phyloP scores from a whole-genome alignment of 1,139 yeast species.

The Wickerhamiella pararugosa region DNA sequence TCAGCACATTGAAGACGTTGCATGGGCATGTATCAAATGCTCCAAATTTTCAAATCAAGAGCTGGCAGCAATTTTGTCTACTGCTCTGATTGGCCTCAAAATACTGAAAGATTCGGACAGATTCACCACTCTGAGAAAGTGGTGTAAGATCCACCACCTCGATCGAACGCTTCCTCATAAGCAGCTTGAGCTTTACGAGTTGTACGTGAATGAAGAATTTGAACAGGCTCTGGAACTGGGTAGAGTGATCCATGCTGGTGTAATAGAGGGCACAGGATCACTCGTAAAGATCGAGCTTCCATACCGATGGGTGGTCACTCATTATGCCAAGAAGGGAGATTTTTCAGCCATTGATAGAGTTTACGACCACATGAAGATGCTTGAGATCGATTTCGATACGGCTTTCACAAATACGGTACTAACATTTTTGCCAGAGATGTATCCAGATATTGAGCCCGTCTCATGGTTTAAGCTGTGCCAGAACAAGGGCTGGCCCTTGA shows the following conservation, averaged over 20 bases:
- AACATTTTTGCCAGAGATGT: slow-evolving; percentile 8
- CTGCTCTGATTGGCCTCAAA: slow-evolving; percentile 12
- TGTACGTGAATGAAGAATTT: slow-evolving; percentile 2
- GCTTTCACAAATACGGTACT: slow-evolving; percentile 10
- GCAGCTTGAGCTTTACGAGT: slow-evolving; percentile 7
- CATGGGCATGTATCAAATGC: neutral
- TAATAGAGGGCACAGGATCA: neutral
- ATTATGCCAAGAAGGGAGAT: slow-evolving; percentile 6
- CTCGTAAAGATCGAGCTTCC: neutral
- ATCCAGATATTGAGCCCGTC: slow-evolving; percentile 5
- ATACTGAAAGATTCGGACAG: slow-evolving; percentile 7
- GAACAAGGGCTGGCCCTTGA: slow-evolving; percentile 12
- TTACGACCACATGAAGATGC: slow-evolving; percentile 6
- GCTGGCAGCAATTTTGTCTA: slow-evolving; percentile 7
- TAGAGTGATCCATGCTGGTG: neutral
- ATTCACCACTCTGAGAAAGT: neutral
- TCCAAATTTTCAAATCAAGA: neutral
- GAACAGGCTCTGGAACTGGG: slow-evolving; percentile 8
- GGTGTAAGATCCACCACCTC: neutral
- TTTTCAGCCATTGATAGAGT: slow-evolving; percentile 1
- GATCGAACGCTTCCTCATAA: neutral
- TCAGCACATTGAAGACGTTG: slow-evolving; percentile 9
- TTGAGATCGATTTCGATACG: slow-evolving; percentile 4
- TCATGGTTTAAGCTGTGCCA: slow-evolving; percentile 14
- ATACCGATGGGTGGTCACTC: slow-evolving; percentile 8